Conservation (phyloP, 1,139 yeast genomes). For the Geotrichum fermentans region DNA sequence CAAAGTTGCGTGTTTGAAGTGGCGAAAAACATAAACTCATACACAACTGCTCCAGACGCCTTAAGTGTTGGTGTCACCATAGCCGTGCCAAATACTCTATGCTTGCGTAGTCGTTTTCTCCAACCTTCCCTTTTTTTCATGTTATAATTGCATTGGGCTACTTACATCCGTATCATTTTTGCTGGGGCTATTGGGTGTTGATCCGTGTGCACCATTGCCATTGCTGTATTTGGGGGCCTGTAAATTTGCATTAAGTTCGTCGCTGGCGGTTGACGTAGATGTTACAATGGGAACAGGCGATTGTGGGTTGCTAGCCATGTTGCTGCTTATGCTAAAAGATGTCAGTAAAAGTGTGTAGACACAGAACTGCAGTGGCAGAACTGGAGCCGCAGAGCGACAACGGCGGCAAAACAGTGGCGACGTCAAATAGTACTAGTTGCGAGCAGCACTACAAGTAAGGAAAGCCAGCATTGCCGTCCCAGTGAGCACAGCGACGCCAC, state of each 20-base stretch:
- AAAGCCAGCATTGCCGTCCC: no score
- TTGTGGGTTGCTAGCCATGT: constrained; percentile 2
- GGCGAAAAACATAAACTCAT: no score
- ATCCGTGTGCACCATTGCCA: neutral
- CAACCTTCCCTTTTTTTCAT: no score
- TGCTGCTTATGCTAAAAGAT: neutral
- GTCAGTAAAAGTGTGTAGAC: neutral
- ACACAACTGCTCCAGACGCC: no score
- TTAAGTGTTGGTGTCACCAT: no score
- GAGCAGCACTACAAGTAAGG: neutral
- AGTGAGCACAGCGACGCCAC: no score
- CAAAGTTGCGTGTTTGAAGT: no score
- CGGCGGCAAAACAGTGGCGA: neutral
- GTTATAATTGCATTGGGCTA: no score
- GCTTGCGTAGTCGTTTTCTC: no score
- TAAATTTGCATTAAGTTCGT: neutral
- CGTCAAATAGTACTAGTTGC: neutral
- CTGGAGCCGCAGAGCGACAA: neutral
- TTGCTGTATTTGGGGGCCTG: neutral
- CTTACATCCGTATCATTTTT: neutral
- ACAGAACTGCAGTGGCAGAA: neutral
- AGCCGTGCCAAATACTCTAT: no score
- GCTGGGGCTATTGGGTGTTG: constrained; percentile 1
- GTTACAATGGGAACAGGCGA: neutral
- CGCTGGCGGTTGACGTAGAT: neutral